phyloP scores from a whole-genome alignment of 2,329 filamentous ascomycete genomes.

The Paradendryphiella salina region DNA sequence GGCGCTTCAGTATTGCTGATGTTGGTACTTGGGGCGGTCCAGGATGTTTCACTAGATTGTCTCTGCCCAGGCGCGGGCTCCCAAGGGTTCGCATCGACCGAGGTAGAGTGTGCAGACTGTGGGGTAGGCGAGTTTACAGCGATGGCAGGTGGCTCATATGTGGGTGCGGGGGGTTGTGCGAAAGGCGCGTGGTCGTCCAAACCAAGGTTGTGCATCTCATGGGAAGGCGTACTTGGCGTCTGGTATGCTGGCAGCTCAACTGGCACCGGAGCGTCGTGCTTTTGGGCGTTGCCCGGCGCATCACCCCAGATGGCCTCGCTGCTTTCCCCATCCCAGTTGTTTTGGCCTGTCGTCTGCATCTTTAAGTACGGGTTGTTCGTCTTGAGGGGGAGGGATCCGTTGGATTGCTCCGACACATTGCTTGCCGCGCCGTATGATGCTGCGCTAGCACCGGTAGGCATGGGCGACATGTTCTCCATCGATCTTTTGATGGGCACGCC shows the following conservation, averaged over 20 bases:
- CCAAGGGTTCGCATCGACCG: conserved; percentile 35
- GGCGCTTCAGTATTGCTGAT: conserved; percentile 15
- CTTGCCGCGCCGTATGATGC: conserved; percentile 37
- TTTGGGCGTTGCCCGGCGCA: conserved; percentile 28
- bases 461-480: conserved; percentile 34
- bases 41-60: not conserved
- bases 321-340: conserved; percentile 42
- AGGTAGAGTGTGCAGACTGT: conserved; percentile 28
- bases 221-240: conserved; percentile 46
- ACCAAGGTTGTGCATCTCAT: conserved; percentile 46
- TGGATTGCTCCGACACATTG: conserved; percentile 35
- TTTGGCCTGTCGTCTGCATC: conserved; percentile 46
- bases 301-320: conserved; percentile 48
- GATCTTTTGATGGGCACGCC: conserved; percentile 39
- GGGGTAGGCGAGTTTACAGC: conserved; percentile 28
- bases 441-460: conserved; percentile 36
- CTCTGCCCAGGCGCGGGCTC: conserved; percentile 21
- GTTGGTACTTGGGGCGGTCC: not conserved
- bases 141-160: conserved; percentile 36
- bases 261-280: conserved; percentile 32
- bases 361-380: conserved; percentile 53
- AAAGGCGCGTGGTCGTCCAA: conserved; percentile 30
- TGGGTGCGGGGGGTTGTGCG: conserved; percentile 14
- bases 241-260: conserved; percentile 50
- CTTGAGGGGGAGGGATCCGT: conserved; percentile 39